Conservation (phyloP, 768 basidiomycete species). For the Tricholoma terreum region DNA sequence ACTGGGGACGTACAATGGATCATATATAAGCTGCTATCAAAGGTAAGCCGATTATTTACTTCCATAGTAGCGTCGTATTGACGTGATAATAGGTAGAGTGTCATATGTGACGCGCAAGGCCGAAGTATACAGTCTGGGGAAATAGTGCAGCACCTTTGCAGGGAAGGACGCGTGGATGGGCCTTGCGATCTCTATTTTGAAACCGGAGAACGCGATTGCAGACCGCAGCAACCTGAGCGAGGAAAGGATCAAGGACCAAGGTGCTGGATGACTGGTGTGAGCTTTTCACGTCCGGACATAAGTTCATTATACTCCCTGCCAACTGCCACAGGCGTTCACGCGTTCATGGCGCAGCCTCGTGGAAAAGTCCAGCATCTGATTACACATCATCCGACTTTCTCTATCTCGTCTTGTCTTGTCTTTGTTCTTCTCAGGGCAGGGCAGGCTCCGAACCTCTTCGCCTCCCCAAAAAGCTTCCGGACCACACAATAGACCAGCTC, state of each 20-base stretch:
- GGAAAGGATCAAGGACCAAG: conserved; percentile 69
- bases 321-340: background rate
- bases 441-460: background rate
- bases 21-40: conserved; percentile 95
- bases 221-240: conserved; percentile 77
- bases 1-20: too few species aligned
- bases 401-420: too few species aligned
- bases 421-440: background rate
- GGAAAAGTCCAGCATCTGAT: background rate
- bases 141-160: conserved; percentile 81
- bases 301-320: too few species aligned
- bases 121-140: conserved; percentile 85
- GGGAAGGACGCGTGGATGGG: conserved; percentile 92
- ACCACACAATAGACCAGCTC: conserved; percentile 45
- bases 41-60: conserved; percentile 44
- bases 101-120: conserved; percentile 86
- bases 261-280: conserved; percentile 87
- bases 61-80: background rate
- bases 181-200: conserved; percentile 85
- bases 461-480: conserved; percentile 45
- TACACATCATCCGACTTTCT: background rate
- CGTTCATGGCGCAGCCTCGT: background rate
- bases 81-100: conserved; percentile 56
- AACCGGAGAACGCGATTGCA: conserved; percentile 78
- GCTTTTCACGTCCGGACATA: conserved; percentile 90